phyloP scores from a whole-genome alignment of 2,329 filamentous ascomycete species.

The Fusarium lyarnte region DNA sequence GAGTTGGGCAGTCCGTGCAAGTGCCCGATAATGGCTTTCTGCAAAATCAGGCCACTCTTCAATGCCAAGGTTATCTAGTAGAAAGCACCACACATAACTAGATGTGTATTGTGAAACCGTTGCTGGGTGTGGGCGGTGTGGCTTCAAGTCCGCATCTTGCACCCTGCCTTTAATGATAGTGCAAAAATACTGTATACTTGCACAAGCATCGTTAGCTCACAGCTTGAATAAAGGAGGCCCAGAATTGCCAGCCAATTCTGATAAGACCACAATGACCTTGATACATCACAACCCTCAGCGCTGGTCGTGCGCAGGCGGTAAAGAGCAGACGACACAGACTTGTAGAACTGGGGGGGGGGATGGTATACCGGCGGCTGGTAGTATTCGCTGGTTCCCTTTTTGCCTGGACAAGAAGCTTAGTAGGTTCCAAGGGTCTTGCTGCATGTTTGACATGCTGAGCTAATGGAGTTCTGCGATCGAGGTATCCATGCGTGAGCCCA shows the following conservation, averaged over 20 bases:
- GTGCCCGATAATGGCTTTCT: constrained; percentile 30
- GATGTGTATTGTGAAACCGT: constrained; percentile 22
- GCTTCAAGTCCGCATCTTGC: constrained; percentile 36
- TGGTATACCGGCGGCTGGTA: background rate
- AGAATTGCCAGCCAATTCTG: background rate
- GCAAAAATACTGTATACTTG: background rate
- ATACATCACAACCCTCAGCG: background rate
- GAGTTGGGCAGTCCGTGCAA: constrained; percentile 25
- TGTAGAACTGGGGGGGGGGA: background rate
- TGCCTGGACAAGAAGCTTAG: constrained; percentile 39
- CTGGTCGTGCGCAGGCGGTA: background rate
- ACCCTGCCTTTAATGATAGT: background rate
- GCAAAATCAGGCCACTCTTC: constrained; percentile 36
- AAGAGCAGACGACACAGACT: background rate
- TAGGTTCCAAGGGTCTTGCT: constrained; percentile 31
- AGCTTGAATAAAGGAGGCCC: background rate
- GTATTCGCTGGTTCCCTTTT: constrained; percentile 1
- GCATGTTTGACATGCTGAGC: constrained; percentile 37
- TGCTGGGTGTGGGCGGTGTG: constrained; percentile 31
- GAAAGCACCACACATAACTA: constrained; percentile 1
- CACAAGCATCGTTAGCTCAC: background rate
- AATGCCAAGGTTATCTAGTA: constrained; percentile 28
- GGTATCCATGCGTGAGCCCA: constrained; percentile 32
- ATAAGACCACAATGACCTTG: background rate
- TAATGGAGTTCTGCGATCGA: constrained; percentile 38